Evolutionary conservation across 495 filamentous ascomycete species (phyloP).

Genomic region (Tuber magnatum): DNA sequence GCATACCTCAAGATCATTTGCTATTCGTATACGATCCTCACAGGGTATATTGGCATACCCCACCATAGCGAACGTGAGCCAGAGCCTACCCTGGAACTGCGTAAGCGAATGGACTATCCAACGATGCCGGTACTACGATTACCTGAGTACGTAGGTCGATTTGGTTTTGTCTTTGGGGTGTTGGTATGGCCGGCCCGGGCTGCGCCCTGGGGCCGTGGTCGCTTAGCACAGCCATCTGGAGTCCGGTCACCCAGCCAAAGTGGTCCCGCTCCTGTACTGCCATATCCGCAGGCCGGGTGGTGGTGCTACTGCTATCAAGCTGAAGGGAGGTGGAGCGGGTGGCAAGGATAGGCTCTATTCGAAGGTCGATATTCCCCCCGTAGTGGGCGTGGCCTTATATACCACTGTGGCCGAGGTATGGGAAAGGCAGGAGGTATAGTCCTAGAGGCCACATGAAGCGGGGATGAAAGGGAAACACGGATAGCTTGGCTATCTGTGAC

Average conservation of each 20-base stretch:
- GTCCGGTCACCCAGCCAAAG: neutral
- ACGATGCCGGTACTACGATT: neutral
- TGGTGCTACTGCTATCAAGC: too few species aligned
- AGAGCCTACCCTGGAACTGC: neutral
- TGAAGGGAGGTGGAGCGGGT: too few species aligned
- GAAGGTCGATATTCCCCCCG: too few species aligned
- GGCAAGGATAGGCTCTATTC: too few species aligned
- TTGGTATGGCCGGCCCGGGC: neutral
- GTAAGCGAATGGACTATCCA: neutral
- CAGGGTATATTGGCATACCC: neutral
- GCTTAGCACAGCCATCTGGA: neutral
- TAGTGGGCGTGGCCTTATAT: too few species aligned
- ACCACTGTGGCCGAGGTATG: too few species aligned
- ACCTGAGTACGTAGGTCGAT: neutral
- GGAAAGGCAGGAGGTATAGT: too few species aligned
- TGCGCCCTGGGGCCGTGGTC: neutral
- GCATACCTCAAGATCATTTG: neutral
- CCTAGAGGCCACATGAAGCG: too few species aligned
- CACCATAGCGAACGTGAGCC: neutral
- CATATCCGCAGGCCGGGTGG: too few species aligned
- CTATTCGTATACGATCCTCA: neutral
- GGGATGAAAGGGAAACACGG: too few species aligned
- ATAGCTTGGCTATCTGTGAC: too few species aligned
- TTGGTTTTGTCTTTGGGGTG: neutral
- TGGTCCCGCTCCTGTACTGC: too few species aligned